Conservation (phyloP, 352 stramenopile genomes). For the Paralagenidium karlingii region DNA sequence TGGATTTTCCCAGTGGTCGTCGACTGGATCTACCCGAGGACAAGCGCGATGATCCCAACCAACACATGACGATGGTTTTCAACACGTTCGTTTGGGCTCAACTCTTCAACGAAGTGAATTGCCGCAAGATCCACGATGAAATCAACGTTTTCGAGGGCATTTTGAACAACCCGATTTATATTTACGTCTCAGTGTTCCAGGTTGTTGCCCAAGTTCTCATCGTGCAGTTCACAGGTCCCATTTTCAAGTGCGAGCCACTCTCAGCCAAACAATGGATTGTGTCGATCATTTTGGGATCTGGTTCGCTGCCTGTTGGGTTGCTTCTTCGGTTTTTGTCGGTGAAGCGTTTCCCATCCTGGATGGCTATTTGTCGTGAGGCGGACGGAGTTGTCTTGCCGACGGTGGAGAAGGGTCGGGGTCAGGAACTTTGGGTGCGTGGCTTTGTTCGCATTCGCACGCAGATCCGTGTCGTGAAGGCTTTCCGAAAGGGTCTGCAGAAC, state of each 20-base stretch:
- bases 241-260: slow-evolving; percentile 50
- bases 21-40: slow-evolving; percentile 18
- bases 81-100: slow-evolving; percentile 16
- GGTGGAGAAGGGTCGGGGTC: slow-evolving; percentile 7
- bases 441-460: slow-evolving; percentile 41
- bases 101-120: slow-evolving; percentile 9
- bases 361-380: slow-evolving; percentile 38
- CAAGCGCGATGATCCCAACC: slow-evolving; percentile 29
- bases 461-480: slow-evolving; percentile 50
- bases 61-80: slow-evolving; percentile 38
- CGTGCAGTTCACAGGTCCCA: slow-evolving; percentile 84
- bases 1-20: slow-evolving; percentile 25
- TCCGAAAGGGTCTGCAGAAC: slow-evolving; percentile 26
- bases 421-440: slow-evolving; percentile 41
- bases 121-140: slow-evolving; percentile 31
- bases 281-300: slow-evolving; percentile 31
- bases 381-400: slow-evolving; percentile 5
- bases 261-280: slow-evolving; percentile 31
- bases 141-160: slow-evolving; percentile 92
- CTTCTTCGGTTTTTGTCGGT: slow-evolving; percentile 30
- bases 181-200: slow-evolving; percentile 84
- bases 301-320: slow-evolving; percentile 33
- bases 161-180: slow-evolving; percentile 85
- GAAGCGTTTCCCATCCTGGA: slow-evolving; percentile 30
- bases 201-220: slow-evolving; percentile 91